Conservation (phyloP, 2,329 filamentous ascomycete genomes). For the Fusarium paranaense region DNA sequence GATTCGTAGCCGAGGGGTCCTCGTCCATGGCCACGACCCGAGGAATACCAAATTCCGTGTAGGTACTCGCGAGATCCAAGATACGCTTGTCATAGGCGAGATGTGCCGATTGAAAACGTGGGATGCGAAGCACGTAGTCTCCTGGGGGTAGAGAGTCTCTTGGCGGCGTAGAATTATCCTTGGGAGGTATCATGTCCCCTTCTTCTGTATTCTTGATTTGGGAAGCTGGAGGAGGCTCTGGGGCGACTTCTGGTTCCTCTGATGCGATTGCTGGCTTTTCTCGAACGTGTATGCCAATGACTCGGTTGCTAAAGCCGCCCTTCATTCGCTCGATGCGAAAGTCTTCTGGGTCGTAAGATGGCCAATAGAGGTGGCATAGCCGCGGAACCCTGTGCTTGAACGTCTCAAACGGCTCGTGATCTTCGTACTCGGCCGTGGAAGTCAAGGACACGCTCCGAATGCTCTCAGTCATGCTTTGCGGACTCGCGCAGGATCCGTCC, state of each 20-base stretch:
- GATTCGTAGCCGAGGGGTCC: neutral
- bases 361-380: neutral
- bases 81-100: neutral
- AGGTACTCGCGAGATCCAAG: neutral
- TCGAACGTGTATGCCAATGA: neutral
- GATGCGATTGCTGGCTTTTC: neutral
- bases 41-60: neutral
- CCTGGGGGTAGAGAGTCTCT: neutral
- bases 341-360: neutral
- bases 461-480: neutral
- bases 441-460: neutral
- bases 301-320: neutral
- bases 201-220: neutral
- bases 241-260: neutral
- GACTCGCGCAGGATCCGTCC: neutral
- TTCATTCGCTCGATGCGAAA: neutral
- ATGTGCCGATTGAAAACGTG: neutral
- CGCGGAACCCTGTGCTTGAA: neutral
- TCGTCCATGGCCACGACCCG: neutral
- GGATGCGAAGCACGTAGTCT: neutral
- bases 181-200: neutral
- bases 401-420: neutral
- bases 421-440: neutral
- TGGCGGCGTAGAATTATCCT: neutral
- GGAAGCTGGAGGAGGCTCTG: neutral